Evolutionary conservation across 176 grass and related monocot genomes (phyloP).

Genomic region (Miscanthus lutarioriparius): DNA sequence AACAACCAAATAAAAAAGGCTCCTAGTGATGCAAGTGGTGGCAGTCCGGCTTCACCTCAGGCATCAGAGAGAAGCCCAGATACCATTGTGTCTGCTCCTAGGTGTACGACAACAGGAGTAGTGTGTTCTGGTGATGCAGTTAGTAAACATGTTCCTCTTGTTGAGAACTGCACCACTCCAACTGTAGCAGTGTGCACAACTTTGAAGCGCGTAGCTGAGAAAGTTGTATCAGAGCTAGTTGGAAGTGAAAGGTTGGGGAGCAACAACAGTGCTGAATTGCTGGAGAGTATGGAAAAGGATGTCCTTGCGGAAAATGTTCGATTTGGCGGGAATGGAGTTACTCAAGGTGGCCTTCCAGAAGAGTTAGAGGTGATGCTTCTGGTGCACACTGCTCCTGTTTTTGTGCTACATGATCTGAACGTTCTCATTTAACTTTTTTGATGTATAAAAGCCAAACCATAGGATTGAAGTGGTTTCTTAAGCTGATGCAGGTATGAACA

Average conservation of each 20-base stretch:
- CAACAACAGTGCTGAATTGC: conserved; percentile 43
- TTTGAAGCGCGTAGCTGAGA: conserved; percentile 41
- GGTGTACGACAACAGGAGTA: neutral
- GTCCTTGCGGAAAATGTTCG: conserved; percentile 38
- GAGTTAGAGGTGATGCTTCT: conserved; percentile 75
- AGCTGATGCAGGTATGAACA: conserved; percentile 72
- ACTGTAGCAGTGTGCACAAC: conserved; percentile 29
- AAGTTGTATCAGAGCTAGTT: conserved; percentile 46
- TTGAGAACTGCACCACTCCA: conserved; percentile 34
- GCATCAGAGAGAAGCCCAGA: conserved; percentile 51
- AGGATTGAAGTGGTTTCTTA: conserved; percentile 56
- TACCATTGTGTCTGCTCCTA: conserved; percentile 11
- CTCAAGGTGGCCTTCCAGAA: conserved; percentile 46
- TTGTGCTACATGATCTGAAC: conserved; percentile 30
- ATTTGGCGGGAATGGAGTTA: conserved; percentile 38
- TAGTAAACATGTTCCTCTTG: conserved; percentile 30
- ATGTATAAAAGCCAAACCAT: conserved; percentile 51
- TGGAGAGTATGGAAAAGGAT: conserved; percentile 39
- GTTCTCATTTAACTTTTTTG: conserved; percentile 29
- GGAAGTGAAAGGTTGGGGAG: conserved; percentile 48
- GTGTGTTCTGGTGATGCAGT: conserved; percentile 26
- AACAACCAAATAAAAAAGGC: conserved; percentile 20
- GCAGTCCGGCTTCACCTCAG: conserved; percentile 31
- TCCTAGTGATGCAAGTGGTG: conserved; percentile 29
- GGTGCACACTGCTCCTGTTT: conserved; percentile 23